Evolutionary conservation across 2,329 filamentous ascomycete genomes (phyloP), one percentile per base, ranked within the genome.

Genomic region (Massarina eburnea): DNA sequence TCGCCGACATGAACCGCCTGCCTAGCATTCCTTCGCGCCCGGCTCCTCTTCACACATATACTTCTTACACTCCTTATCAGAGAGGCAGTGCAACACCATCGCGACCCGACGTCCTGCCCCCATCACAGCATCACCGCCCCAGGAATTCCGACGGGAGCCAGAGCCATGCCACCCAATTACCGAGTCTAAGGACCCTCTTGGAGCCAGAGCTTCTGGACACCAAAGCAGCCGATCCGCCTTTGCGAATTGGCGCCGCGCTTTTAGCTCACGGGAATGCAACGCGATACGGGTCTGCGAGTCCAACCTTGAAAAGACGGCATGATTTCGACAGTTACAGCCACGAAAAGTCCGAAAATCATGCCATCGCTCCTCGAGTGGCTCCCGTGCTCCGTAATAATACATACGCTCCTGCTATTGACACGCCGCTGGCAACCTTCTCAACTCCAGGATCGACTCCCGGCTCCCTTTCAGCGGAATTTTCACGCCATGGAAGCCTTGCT

Each of bases 1-100:
- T 68, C 62, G 88, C 88, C 40, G 78, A 86, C 32, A 91, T 95
- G 57, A 89, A 95, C 61, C 90, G 89, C 18, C 87, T 95, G 67
- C 79, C 79, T 2, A 90, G 95, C 44, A 95, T 95, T 65, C 89
- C 90, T 1, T 88, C 89, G 61, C 95, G 90, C 88, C 58, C 60
- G 51, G 62, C 59, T 22, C 62, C 62, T 55, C 55, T 59, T 29
- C 53, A 55, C 29, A 39, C 53, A 26, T 54, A 48, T 47, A 46
- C 57, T 9, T 60, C 60, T 34, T 63, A 66, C 54, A 56, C 45
- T 47, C 50, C 59, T 24, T 67, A 66, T 46, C 55, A 62, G 47
- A 50, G 53, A 45, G 47, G 58, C 39, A 56, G 48, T 52, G 59
- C 55, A 43, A 54, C 58, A 43, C 49, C 57, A 8, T 62, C 63